phyloP scores from a whole-genome alignment of 2,329 filamentous ascomycete species.

The Aurifilum marmelostoma region DNA sequence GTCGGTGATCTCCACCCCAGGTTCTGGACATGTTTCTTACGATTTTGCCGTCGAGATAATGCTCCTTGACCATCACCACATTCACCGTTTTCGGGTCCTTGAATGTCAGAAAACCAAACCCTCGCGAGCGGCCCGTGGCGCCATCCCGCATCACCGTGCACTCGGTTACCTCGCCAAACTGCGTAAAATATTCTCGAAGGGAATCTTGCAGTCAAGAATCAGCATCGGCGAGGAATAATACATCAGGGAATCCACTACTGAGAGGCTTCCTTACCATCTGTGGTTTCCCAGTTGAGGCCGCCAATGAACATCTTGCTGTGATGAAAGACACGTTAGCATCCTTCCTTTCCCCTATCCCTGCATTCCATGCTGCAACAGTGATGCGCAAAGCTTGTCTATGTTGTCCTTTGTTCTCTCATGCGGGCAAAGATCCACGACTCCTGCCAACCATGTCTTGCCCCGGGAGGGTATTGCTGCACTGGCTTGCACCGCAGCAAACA shows the following conservation, averaged over 20 bases:
- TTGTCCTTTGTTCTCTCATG: slow-evolving; percentile 21
- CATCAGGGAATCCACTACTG: no score
- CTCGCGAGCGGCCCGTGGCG: slow-evolving; percentile 87
- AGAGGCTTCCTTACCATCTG: slow-evolving; percentile 73
- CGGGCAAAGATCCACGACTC: neutral
- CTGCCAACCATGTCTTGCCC: neutral
- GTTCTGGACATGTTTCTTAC: slow-evolving; percentile 66
- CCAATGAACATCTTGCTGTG: slow-evolving; percentile 99
- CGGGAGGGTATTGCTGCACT: neutral
- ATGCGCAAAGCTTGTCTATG: neutral
- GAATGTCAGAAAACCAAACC: slow-evolving; percentile 97
- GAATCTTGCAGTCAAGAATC: slow-evolving; percentile 67
- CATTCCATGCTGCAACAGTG: slow-evolving; percentile 10
- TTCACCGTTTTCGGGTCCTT: slow-evolving; percentile 98
- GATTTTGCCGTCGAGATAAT: slow-evolving; percentile 97
- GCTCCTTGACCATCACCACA: slow-evolving; percentile 99
- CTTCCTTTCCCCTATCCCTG: slow-evolving; percentile 11
- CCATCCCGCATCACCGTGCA: slow-evolving; percentile 99
- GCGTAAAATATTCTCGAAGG: slow-evolving; percentile 93
- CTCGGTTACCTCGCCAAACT: slow-evolving; percentile 95
- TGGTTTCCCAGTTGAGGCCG: slow-evolving; percentile 98
- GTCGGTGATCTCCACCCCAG: no score
- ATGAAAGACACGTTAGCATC: slow-evolving; percentile 34
- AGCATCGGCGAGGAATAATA: neutral
- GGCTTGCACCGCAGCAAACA: slow-evolving; percentile 13